Base-by-base conservation (phyloP, 139 green algal genomes). In the Picochlorum sp. region DNA sequence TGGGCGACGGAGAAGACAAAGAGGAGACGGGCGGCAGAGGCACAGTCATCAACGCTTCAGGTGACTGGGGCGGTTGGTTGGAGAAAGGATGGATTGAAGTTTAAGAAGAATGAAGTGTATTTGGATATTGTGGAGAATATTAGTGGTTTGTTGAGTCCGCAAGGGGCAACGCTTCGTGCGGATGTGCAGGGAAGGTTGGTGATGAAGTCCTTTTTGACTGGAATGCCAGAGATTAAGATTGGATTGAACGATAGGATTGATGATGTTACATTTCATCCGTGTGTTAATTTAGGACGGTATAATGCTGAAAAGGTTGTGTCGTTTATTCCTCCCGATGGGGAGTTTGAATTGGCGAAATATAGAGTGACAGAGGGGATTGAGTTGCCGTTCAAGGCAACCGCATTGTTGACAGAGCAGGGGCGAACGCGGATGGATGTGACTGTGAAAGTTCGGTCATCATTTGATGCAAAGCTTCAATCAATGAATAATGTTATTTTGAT, bases 31-130 rank as follows among this genome's bases (percentile, higher is more conserved):
- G 78, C 79, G 44, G 73, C 75, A 58, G 76, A 84, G 24, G 76
- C 84, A 4, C 69, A 78, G n/a, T 90, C 88, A 60, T 85, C 89
- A 2, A 97, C 88, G 38, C 76, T 98, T 51, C 84, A 93, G 74
- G 92, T 98, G 30, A 98, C 93, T 14, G 93, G 93, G 3, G 89
- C 93, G 7, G 91, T 98, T 7, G 82, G 80, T 18, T 97, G 87
- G 83, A 77, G 89, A 10, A 82, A 80, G 49, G 85, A 94, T 46
- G 87, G 81, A 13, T 73, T 98, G 28, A 82, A 83, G 46, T 96
- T 98, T 83, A 97, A 96, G 72, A 95, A 94, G 85, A 98, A 98
- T 65, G 87, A 97, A 75, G 80, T 97, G 8, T 98, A 89, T 74
- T 59, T 98, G 69, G 92, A 98, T 70, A 84, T 95, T n/a, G 74